Evolutionary conservation across 345 rosid genomes (phyloP), one percentile per base, ranked within the genome.

Genomic region (Erysimum cheiranthoides): DNA sequence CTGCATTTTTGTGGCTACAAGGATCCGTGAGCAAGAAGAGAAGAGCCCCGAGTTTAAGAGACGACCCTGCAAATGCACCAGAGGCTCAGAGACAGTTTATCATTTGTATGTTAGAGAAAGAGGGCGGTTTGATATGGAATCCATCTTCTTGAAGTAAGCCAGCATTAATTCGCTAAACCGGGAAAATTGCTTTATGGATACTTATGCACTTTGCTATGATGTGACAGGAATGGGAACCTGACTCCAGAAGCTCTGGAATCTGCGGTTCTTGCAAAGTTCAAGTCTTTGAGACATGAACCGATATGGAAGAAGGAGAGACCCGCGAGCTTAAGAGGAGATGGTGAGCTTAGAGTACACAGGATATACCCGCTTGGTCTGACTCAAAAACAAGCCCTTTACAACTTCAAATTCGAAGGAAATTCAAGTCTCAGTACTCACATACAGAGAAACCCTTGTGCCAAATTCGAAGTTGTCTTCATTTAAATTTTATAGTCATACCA

Each of bases 261-360:
- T 31, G 85, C 84, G 9, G 86, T 94, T 36, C 76, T 84, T 25
- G 71, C 16, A 16, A 92, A 90, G 82, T 92, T 92, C 81, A 85
- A 73, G 80, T 87, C 91, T 25, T 30, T 68, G 56, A 86, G 82
- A 47, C 89, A 85, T 16, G 78, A 79, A 43, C 97, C 96, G 0
- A 56, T 92, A 32, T 92, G 98, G 98, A 94, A 86, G 82, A 77
- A 76, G 49, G 97, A 89, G 80, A 85, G 97, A 70, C 98, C 97
- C 0, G 78, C 70, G 54, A 86, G 85, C 85, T 71, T 94, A 73
- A 85, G 85, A 74, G 94, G 97, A 30, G 90, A 85, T 13, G 67
- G 82, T 40, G 86, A 83, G 61, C 83, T 86, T 31, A 86, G 80
- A 82, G 75, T 90, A 38, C 82, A 90, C 75, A 75, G 78, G 45